A percentile compares a stretch with the other conserved stretches of the same genome.
phyloP scores from a whole-genome alignment of 1,284 basidiomycete species.

The Apiotrichum laibachii region DNA sequence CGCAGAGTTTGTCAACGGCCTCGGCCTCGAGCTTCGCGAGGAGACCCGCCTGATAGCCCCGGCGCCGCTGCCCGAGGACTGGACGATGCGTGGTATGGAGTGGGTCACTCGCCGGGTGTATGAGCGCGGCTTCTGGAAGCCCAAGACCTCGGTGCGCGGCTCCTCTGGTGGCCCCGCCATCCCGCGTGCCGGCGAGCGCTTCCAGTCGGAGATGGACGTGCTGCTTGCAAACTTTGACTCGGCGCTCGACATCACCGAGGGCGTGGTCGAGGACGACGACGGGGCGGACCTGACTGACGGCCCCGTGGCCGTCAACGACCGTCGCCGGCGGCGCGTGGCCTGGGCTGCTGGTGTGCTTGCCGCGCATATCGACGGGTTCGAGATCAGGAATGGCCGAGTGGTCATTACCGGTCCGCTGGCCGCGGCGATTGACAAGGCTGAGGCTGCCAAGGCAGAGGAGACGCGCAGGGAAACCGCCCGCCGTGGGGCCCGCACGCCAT shows the following conservation, averaged over 20 bases:
- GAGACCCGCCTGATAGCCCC: conserved; percentile 56
- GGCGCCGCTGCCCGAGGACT: conserved; percentile 82
- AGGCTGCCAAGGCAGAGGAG: conserved; percentile 55
- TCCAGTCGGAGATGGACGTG: conserved; percentile 71
- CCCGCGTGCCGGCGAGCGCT: conserved; percentile 42
- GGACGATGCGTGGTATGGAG: conserved; percentile 90
- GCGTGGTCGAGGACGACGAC: conserved; percentile 66
- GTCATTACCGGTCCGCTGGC: conserved; percentile 65
- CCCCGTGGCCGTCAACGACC: conserved; percentile 46
- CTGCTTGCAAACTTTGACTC: conserved; percentile 62
- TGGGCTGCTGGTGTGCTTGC: conserved; percentile 70
- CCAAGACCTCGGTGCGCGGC: conserved; percentile 45
- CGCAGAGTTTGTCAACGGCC: conserved; percentile 59
- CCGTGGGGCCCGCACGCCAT: conserved; percentile 3
- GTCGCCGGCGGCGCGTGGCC: conserved; percentile 70
- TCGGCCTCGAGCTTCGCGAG: conserved; percentile 58
- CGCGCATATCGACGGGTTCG: conserved; percentile 71
- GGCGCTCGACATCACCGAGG: conserved; percentile 60
- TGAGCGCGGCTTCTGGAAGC: conserved; percentile 83
- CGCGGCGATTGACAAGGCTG: conserved; percentile 68
- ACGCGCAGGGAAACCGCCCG: conserved; percentile 26
- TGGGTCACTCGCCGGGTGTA: conserved; percentile 88
- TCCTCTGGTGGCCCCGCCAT: conserved; percentile 54
- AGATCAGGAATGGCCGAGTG: conserved; percentile 55
- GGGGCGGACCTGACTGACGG: conserved; percentile 56